Conservation (phyloP, 768 basidiomycete genomes). For the Agrocybe praecox region DNA sequence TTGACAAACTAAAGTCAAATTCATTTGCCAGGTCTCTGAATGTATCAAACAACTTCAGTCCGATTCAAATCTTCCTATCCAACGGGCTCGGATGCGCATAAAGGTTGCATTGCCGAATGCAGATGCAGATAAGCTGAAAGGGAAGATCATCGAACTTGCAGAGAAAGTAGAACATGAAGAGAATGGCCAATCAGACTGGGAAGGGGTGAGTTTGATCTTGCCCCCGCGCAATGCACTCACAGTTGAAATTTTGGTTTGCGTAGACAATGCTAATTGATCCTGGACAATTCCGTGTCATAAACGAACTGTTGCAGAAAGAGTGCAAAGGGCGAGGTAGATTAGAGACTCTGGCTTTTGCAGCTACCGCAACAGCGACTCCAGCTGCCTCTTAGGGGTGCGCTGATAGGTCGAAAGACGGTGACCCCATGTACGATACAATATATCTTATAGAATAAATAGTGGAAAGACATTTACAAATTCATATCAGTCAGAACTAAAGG, state of each 20-base stretch:
- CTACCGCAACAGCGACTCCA: conserved; percentile 41
- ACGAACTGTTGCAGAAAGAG: conserved; percentile 89
- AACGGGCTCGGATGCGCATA: conserved; percentile 92
- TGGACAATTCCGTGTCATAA: conserved; percentile 84
- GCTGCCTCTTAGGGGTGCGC: background rate
- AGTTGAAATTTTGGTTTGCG: background rate
- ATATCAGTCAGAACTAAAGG: conserved; percentile 55
- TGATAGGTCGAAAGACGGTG: background rate
- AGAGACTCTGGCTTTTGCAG: conserved; percentile 80
- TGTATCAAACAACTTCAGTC: conserved; percentile 84
- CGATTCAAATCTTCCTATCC: conserved; percentile 86
- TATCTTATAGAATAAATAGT: background rate
- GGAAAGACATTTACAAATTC: conserved; percentile 20
- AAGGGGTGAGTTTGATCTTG: conserved; percentile 61
- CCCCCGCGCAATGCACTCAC: background rate
- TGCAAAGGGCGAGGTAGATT: conserved; percentile 86
- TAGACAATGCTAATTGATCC: conserved; percentile 95
- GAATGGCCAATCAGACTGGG: conserved; percentile 76
- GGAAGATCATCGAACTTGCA: conserved; percentile 70
- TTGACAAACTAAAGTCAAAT: background rate
- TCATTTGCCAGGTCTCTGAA: conserved; percentile 76
- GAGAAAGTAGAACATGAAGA: conserved; percentile 88
- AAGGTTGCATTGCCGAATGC: conserved; percentile 71
- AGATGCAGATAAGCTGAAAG: conserved; percentile 70
- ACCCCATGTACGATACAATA: background rate